Percentiles rank a stretch among this genome's conserved stretches.
These are phyloP conservation scores for Cornus kousa DNA, from an alignment of 148 eudicot species.

Conservation along the genomic window DNA sequence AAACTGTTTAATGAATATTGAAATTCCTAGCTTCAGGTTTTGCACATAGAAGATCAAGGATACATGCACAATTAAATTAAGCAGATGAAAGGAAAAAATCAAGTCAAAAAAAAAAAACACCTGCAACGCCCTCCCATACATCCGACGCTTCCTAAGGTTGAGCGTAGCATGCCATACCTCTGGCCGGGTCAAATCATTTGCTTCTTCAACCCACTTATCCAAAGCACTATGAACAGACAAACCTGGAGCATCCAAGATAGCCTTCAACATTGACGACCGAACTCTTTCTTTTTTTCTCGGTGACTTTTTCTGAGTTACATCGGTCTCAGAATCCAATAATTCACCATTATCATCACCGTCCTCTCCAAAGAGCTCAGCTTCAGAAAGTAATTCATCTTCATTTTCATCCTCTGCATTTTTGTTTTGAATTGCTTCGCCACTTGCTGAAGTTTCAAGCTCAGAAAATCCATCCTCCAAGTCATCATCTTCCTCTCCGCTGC, in stretches of 20 bases:
- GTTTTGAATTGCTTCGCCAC: constrained; percentile 16
- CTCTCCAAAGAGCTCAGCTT: constrained; percentile 40
- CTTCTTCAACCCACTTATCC: constrained; percentile 62
- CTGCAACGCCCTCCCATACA: constrained; percentile 74
- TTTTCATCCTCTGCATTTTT: constrained; percentile 23
- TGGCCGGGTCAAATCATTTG: constrained; percentile 30
- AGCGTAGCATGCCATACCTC: constrained; percentile 28
- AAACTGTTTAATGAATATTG: not conserved
- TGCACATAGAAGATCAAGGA: not conserved
- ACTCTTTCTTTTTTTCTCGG: constrained; percentile 9
- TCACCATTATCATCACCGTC: constrained; percentile 30
- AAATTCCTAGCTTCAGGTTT: too few species aligned
- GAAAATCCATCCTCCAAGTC: constrained; percentile 87
- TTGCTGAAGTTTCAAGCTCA: constrained; percentile 61
- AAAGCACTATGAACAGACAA: constrained; percentile 35
- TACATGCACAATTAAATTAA: not conserved
- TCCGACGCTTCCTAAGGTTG: constrained; percentile 46
- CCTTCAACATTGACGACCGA: constrained; percentile 28
- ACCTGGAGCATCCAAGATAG: constrained; percentile 34
- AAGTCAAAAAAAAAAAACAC: constrained; percentile 25
- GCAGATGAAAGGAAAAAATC: not conserved
- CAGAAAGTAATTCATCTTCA: constrained; percentile 40
- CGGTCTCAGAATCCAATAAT: constrained; percentile 31
- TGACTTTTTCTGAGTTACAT: constrained; percentile 14
- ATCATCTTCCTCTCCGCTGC: constrained; percentile 54